Conservation (phyloP, 164 flowering plant genomes). For the Chimonanthus salicifolius region DNA sequence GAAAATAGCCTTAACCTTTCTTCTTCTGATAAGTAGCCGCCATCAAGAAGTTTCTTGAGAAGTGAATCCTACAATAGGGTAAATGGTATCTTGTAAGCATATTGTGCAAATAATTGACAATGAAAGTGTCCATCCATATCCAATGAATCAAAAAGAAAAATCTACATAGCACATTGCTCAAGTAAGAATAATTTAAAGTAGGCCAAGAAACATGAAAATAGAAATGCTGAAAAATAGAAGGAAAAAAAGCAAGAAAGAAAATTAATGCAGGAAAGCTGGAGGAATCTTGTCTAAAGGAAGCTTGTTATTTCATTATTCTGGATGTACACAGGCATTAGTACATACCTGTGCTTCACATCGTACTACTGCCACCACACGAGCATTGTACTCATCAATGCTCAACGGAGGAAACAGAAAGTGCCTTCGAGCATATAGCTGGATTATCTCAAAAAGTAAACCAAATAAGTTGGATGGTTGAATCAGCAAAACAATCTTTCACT, state of each 20-base stretch:
- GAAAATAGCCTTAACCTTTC: slow-evolving; percentile 35
- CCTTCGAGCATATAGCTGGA: slow-evolving; percentile 92
- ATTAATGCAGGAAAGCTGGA: not conserved
- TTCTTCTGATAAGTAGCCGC: slow-evolving; percentile 50
- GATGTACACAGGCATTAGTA: not conserved
- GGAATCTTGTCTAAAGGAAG: not conserved
- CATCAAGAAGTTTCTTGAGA: slow-evolving; percentile 62
- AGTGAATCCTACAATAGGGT: slow-evolving; percentile 63
- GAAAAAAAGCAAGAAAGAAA: not conserved
- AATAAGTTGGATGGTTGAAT: too few relatives aligned
- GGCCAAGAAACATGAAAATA: not conserved
- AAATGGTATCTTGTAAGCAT: not conserved
- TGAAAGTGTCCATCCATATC: not conserved
- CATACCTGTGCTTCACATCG: slow-evolving; percentile 95
- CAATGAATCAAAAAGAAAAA: not conserved
- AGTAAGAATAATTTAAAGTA: not conserved
- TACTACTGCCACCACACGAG: slow-evolving; percentile 79
- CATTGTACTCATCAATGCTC: slow-evolving; percentile 78
- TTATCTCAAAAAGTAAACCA: slow-evolving; percentile 8
- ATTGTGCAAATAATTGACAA: not conserved
- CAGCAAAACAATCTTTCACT: not conserved
- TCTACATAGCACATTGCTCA: not conserved
- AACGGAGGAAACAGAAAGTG: slow-evolving; percentile 83
- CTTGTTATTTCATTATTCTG: not conserved
- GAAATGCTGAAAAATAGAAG: too few relatives aligned